These are phyloP conservation scores for Arthrinium puccinioides DNA, from an alignment of 2,329 filamentous ascomycete genomes.

Conservation along the genomic window DNA sequence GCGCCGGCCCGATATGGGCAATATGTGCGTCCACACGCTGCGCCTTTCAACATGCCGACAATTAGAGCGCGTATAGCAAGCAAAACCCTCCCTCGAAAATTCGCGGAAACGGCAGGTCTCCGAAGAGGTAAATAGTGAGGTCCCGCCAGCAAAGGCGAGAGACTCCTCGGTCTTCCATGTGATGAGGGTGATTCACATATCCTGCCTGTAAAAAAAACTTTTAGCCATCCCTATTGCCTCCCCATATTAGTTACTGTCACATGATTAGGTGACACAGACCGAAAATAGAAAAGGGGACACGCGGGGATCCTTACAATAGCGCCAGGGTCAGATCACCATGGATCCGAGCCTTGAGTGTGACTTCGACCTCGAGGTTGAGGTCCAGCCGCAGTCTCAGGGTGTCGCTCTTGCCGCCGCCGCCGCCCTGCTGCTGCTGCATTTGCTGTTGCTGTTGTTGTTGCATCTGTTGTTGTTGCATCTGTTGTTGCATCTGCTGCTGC, in stretches of 20 bases:
- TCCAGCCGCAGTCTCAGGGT: slow-evolving; percentile 71
- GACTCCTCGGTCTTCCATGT: not conserved
- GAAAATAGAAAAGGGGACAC: not conserved
- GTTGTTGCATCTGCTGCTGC: slow-evolving; percentile 7
- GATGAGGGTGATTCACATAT: not conserved
- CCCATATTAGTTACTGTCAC: not conserved
- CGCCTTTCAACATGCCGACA: too few relatives aligned
- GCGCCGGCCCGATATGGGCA: too few relatives aligned
- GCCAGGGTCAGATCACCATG: slow-evolving; percentile 76
- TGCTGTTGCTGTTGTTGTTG: slow-evolving; percentile 27
- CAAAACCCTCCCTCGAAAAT: too few relatives aligned
- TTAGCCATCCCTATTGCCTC: slow-evolving; percentile 2
- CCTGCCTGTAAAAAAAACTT: not conserved
- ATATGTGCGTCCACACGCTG: too few relatives aligned
- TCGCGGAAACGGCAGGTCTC: too few relatives aligned
- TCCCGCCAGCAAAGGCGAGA: not conserved
- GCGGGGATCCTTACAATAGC: slow-evolving; percentile 41
- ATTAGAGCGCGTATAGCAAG: too few relatives aligned
- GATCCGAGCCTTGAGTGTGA: slow-evolving; percentile 79
- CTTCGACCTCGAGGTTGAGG: slow-evolving; percentile 76
- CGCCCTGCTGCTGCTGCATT: slow-evolving; percentile 14
- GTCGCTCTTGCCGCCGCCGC: slow-evolving; percentile 26
- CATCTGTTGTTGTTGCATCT: slow-evolving; percentile 14
- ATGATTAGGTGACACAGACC: not conserved
- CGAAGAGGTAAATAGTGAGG: not conserved